Percentiles rank a stretch among this genome's conserved stretches.
Conservation (phyloP, 176 grass and related monocot species). For the Phoenix dactylifera region DNA sequence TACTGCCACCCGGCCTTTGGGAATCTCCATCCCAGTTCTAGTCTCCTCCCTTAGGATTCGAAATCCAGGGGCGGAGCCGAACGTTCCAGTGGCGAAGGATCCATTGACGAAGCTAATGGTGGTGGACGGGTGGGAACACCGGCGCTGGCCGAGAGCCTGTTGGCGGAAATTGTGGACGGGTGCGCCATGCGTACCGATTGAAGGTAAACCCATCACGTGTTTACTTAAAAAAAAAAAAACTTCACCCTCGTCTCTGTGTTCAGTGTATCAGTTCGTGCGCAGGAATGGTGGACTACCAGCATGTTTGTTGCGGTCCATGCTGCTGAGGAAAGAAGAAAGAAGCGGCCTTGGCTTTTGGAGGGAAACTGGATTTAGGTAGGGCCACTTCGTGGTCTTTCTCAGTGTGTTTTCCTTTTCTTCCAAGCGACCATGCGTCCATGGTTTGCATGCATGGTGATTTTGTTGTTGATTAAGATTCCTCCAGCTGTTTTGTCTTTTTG, state of each 20-base stretch:
- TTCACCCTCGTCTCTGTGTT: neutral
- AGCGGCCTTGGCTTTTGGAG: slow-evolving; percentile 20
- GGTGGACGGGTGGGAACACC: neutral
- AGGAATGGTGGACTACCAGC: slow-evolving; percentile 89
- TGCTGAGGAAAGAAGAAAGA: slow-evolving; percentile 56
- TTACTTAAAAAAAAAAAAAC: neutral
- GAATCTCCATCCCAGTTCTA: slow-evolving; percentile 24
- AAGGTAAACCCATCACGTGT: slow-evolving; percentile 29
- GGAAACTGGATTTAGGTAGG: slow-evolving; percentile 20
- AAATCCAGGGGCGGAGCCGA: slow-evolving; percentile 16
- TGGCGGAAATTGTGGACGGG: slow-evolving; percentile 47
- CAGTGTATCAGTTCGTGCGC: neutral
- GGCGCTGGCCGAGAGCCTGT: neutral
- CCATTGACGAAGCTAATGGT: neutral
- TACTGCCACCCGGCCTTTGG: slow-evolving; percentile 67
- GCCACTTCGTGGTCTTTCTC: neutral
- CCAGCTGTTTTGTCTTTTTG: slow-evolving; percentile 5
- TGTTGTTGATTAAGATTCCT: no score
- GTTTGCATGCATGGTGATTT: no score
- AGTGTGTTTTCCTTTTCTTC: no score
- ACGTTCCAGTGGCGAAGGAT: no score
- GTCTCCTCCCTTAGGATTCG: slow-evolving; percentile 54
- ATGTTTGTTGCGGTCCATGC: slow-evolving; percentile 76
- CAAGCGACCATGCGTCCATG: no score
- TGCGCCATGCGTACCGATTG: slow-evolving; percentile 53